Conservation (phyloP, 2,329 filamentous ascomycete genomes). For the Penicillium sp. region DNA sequence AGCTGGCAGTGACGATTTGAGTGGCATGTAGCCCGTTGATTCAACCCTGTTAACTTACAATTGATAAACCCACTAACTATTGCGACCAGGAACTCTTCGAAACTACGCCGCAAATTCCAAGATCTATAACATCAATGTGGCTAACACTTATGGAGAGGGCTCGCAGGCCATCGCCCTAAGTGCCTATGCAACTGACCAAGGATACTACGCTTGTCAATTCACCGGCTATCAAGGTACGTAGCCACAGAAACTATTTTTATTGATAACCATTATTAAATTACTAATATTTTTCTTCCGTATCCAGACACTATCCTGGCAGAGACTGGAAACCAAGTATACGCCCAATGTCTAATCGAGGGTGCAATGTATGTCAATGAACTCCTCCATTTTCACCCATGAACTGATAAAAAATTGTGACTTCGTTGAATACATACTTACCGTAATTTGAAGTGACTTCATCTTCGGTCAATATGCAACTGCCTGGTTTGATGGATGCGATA, state of each 20-base stretch:
- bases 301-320: slow-evolving; percentile 51
- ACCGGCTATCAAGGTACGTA: slow-evolving; percentile 46
- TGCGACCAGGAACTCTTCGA: slow-evolving; percentile 5
- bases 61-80: not conserved
- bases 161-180: slow-evolving; percentile 45
- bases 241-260: not conserved
- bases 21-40: slow-evolving; percentile 13
- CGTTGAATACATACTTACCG: not conserved
- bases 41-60: not conserved
- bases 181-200: slow-evolving; percentile 49
- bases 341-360: slow-evolving; percentile 54
- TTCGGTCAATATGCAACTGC: slow-evolving; percentile 52
- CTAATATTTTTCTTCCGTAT: not conserved
- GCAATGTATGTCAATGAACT: slow-evolving; percentile 36
- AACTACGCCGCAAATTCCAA: slow-evolving; percentile 11
- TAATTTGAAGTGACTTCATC: slow-evolving; percentile 47
- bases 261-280: not conserved
- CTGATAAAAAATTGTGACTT: not conserved
- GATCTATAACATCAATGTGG: slow-evolving; percentile 21
- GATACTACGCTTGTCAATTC: slow-evolving; percentile 56
- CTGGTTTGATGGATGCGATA: slow-evolving; percentile 51
- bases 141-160: slow-evolving; percentile 18
- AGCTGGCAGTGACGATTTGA: slow-evolving; percentile 19
- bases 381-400: not conserved
- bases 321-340: slow-evolving; percentile 54